Conservation (phyloP, 371 early-diverging fungal species). For the Syncephalastrum monosporum region DNA sequence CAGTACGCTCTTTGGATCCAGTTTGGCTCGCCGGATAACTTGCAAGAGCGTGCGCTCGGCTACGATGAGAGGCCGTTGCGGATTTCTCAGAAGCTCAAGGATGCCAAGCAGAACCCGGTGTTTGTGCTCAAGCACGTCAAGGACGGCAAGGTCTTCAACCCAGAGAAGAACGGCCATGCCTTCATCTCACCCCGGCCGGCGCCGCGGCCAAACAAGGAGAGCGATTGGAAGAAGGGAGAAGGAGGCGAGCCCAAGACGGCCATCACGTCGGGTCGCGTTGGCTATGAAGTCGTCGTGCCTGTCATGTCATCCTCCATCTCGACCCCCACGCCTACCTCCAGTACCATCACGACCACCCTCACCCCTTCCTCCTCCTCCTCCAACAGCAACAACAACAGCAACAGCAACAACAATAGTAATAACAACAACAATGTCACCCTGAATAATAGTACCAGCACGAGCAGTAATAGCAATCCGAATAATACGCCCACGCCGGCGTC, state of each 20-base stretch:
- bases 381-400: conserved; percentile 1
- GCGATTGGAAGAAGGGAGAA: conserved; percentile 7
- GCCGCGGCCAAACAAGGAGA: conserved; percentile 16
- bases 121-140: conserved; percentile 79
- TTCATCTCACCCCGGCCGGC: conserved; percentile 28
- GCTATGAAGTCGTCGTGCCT: conserved; percentile 43
- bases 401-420: conserved; percentile 3
- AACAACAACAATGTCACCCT: conserved; percentile 7
- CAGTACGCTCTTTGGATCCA: conserved; percentile 83
- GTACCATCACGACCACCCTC: conserved; percentile 1
- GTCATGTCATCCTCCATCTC: conserved; percentile 45
- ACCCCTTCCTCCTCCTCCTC: neutral
- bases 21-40: conserved; percentile 52
- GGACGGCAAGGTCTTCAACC: conserved; percentile 55
- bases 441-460: neutral
- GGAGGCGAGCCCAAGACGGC: conserved; percentile 21
- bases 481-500: conserved; percentile 10
- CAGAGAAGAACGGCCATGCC: conserved; percentile 13
- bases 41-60: conserved; percentile 70
- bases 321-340: conserved; percentile 30
- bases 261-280: conserved; percentile 41
- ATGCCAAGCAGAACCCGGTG: conserved; percentile 71
- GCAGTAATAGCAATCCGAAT: conserved; percentile 11
- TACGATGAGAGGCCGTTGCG: conserved; percentile 84
- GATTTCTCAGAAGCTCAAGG: conserved; percentile 78